These are phyloP conservation scores for Fusarium pseudograminearum DNA, from an alignment of 2,329 filamentous ascomycete species.

Conservation along the genomic window DNA sequence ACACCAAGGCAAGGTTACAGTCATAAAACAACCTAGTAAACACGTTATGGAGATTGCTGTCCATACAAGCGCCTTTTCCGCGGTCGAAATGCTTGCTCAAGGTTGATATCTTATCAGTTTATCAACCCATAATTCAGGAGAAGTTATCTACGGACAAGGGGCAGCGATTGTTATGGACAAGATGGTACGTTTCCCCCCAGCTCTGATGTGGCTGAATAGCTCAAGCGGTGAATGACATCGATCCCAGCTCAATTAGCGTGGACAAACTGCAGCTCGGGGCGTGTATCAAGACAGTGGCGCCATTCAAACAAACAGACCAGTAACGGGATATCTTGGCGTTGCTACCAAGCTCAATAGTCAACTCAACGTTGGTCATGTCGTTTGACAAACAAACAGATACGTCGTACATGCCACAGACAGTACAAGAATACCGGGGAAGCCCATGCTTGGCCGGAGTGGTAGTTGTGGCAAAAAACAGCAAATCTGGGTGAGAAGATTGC, in stretches of 20 bases:
- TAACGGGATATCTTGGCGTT: not conserved
- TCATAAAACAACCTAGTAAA: not conserved
- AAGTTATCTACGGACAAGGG: not conserved
- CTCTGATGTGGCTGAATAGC: not conserved
- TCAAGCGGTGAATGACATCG: not conserved
- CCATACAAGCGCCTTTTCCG: not conserved
- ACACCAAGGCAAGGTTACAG: too few species aligned
- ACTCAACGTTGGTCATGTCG: too few species aligned
- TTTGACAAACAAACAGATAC: not conserved
- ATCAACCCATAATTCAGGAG: not conserved
- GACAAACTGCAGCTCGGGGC: not conserved
- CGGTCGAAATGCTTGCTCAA: fast-evolving
- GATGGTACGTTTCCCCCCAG: fast-evolving
- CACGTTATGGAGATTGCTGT: not conserved
- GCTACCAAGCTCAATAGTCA: not conserved
- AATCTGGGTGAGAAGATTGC: too few species aligned
- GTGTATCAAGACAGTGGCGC: not conserved
- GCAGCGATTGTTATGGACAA: fast-evolving
- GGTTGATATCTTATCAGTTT: not conserved
- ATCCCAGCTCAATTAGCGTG: not conserved
- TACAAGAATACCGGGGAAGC: not conserved
- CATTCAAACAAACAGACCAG: not conserved
- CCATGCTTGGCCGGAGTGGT: not conserved
- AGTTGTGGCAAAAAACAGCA: fast-evolving
- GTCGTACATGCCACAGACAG: not conserved